phyloP scores from a whole-genome alignment of 164 flowering plant genomes.

The Piper longum region DNA sequence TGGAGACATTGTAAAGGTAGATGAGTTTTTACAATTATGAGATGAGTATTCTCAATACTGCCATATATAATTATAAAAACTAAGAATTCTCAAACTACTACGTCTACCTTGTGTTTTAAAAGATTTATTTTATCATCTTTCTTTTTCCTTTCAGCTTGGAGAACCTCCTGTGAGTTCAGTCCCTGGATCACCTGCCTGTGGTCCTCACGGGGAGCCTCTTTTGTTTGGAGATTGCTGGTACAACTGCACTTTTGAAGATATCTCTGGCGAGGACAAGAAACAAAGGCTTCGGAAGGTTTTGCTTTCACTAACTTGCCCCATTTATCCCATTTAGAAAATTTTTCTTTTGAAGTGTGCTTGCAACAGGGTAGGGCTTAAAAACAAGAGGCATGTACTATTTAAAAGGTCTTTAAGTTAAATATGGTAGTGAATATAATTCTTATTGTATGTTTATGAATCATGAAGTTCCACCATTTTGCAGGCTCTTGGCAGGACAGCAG shows the following conservation, averaged over 20 bases:
- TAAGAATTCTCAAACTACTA: no score
- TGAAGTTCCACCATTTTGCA: slow-evolving; percentile 12
- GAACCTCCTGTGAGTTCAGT: slow-evolving; percentile 58
- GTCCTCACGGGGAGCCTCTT: slow-evolving; percentile 88
- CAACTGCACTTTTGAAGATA: slow-evolving; percentile 87
- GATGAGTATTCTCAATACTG: no score
- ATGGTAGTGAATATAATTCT: no score
- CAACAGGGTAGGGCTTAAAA: no score
- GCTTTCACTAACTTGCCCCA: background rate
- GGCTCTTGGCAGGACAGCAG: slow-evolving; percentile 94
- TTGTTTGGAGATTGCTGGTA: slow-evolving; percentile 95
- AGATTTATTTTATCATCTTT: slow-evolving; percentile 4
- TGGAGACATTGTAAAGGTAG: slow-evolving; percentile 84
- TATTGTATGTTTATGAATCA: background rate
- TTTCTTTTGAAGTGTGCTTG: no score
- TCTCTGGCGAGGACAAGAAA: slow-evolving; percentile 81
- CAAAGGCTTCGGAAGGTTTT: slow-evolving; percentile 82
- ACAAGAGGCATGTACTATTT: no score
- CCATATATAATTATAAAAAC: no score
- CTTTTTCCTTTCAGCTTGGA: slow-evolving; percentile 53
- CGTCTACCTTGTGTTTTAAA: slow-evolving; percentile 3
- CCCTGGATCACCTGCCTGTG: slow-evolving; percentile 57
- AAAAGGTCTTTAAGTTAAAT: no score
- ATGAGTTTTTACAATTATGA: slow-evolving; percentile 2
- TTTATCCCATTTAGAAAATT: background rate